Conservation (phyloP, 495 filamentous ascomycete species). For the Physcia stellaris region DNA sequence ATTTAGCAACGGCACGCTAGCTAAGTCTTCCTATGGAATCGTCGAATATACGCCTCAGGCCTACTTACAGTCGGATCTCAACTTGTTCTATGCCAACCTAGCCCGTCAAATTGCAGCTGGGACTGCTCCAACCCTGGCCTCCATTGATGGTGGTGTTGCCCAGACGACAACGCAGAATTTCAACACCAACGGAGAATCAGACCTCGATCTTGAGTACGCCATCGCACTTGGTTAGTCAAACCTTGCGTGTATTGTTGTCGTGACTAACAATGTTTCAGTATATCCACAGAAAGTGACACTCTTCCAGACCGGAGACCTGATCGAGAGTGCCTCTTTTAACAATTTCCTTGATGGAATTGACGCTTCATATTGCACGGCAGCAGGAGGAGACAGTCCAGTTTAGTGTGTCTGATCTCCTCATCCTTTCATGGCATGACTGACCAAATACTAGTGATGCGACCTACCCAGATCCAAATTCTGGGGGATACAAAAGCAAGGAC, state of each 20-base stretch:
- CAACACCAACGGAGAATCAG: constrained; percentile 13
- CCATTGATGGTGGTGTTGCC: constrained; percentile 13
- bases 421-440: not conserved
- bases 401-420: not conserved
- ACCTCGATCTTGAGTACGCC: constrained; percentile 22
- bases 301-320: constrained; percentile 24
- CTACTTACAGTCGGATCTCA: constrained; percentile 10
- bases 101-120: constrained; percentile 9
- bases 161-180: constrained; percentile 5
- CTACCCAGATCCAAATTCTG: constrained; percentile 28
- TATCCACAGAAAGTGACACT: constrained; percentile 28
- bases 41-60: constrained; percentile 17
- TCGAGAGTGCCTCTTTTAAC: constrained; percentile 22
- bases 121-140: constrained; percentile 9
- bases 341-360: constrained; percentile 34
- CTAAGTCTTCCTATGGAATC: constrained; percentile 13
- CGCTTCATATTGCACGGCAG: constrained; percentile 25
- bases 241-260: not conserved
- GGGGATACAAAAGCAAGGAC: constrained; percentile 27
- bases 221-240: constrained; percentile 14
- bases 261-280: constrained; percentile 7
- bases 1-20: not conserved
- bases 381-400: constrained; percentile 24
- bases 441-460: constrained; percentile 13
- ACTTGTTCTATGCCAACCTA: constrained; percentile 15